Base-by-base conservation (phyloP, 1,284 basidiomycete genomes). In the Abortiporus biennis region DNA sequence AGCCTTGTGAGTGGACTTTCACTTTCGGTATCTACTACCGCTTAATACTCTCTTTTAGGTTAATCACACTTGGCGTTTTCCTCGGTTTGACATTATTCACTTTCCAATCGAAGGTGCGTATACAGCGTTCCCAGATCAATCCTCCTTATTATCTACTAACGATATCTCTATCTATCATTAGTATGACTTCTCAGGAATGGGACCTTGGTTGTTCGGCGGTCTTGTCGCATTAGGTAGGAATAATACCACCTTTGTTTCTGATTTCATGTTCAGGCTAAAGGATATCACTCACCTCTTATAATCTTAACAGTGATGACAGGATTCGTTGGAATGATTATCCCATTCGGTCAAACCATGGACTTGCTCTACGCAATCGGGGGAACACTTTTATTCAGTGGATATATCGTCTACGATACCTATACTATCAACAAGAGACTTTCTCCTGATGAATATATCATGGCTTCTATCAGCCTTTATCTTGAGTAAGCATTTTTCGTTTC, bases 61-160 rank as follows among this genome's bases (percentile, higher is more conserved):
- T 92, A 36, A 89, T 94, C 54, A 94, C 92, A 0, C 67, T 85
- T 12, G 90, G 91, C 24, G 80, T 92, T 35, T 95, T 95, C 74
- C 61, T 89, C 35, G 92, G 91, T 2, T 66, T 94, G 46, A 91
- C 88, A 0, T 61, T 93, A 40, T 94, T 92, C 66, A 94, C 91
- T 1, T 68, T 87, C 53, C 87, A 90, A 58, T 85, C 84, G 42
- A 89, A 89, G 68, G 83, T 80, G 49, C 19, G 63, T 38, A 22
- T 8, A n/a, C n/a, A n/a, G n/a, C n/a, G n/a, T n/a, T n/a, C n/a
- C n/a, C n/a, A n/a, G n/a, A n/a, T n/a, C n/a, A n/a, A n/a, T n/a
- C n/a, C n/a, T n/a, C n/a, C n/a, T n/a, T n/a, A n/a, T n/a, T n/a
- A n/a, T n/a, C n/a, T n/a, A n/a, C n/a, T 43, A 12, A 2, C 16